These are phyloP conservation scores for Arctostaphylos glauca DNA, from an alignment of 148 eudicot species.

Conservation along the genomic window DNA sequence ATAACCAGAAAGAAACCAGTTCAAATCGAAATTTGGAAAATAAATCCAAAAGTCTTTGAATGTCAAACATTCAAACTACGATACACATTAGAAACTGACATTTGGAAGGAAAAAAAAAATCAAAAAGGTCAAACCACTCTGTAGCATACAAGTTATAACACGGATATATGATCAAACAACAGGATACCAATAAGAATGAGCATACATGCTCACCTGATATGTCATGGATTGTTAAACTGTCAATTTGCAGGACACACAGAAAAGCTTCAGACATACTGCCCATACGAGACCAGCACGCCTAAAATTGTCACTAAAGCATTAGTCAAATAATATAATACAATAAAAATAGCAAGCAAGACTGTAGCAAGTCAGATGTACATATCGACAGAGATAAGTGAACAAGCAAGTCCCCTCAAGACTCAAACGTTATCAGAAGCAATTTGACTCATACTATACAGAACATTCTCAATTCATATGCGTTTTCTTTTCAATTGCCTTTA, in stretches of 20 bases:
- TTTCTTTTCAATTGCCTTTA: neutral
- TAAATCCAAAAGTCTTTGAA: slow-evolving; percentile 1
- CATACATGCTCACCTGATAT: slow-evolving; percentile 53
- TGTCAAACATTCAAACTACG: neutral
- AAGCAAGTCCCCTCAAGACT: neutral
- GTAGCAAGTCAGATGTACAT: neutral
- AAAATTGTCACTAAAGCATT: slow-evolving; percentile 17
- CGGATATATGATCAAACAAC: neutral
- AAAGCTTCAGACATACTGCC: slow-evolving; percentile 57
- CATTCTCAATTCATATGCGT: neutral
- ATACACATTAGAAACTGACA: neutral
- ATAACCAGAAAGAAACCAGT: neutral
- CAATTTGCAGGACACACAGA: slow-evolving; percentile 81
- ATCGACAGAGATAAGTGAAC: neutral
- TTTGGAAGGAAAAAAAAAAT: neutral
- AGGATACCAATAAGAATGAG: neutral
- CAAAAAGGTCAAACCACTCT: neutral
- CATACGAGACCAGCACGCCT: slow-evolving; percentile 97
- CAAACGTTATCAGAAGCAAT: neutral
- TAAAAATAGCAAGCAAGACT: neutral
- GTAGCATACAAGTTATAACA: neutral
- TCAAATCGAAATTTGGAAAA: neutral
- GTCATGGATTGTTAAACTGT: slow-evolving; percentile 63
- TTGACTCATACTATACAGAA: neutral
- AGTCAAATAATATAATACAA: neutral